A percentile compares a stretch with the other conserved stretches of the same genome.
Evolutionary conservation across 75 land plant species (phyloP).

Genomic region (Picea sitchensis): DNA sequence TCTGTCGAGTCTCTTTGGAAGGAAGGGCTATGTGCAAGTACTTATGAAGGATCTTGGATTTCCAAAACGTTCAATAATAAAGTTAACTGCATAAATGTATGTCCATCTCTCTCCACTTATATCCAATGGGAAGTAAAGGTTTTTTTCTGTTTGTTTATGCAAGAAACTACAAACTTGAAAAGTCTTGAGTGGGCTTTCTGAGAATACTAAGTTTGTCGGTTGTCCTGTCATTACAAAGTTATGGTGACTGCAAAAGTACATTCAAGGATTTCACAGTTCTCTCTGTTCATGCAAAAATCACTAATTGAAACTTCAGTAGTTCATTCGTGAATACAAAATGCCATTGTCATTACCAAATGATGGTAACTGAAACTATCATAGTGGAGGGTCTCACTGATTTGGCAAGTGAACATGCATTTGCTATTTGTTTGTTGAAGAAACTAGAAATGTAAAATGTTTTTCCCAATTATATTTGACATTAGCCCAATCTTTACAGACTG

Average conservation of each 20-base stretch:
- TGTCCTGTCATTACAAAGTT: not conserved
- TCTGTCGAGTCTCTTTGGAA: slow-evolving; percentile 50
- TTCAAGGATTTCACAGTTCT: not conserved
- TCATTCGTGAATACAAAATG: not conserved
- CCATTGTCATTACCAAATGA: not conserved
- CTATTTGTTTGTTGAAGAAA: not conserved
- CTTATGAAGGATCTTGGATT: slow-evolving; percentile 50
- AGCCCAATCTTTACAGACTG: not conserved
- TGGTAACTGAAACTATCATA: not conserved
- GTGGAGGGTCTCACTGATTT: no score
- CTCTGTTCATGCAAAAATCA: no score
- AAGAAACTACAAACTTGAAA: not conserved
- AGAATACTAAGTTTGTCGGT: not conserved
- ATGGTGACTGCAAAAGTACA: not conserved
- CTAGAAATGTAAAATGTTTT: not conserved
- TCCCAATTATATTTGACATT: not conserved
- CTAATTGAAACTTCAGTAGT: not conserved
- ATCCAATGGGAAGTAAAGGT: not conserved
- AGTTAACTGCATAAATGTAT: slow-evolving; percentile 40
- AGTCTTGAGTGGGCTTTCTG: not conserved
- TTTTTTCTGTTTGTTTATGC: not conserved
- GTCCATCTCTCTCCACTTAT: not conserved
- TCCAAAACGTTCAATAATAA: slow-evolving; percentile 33
- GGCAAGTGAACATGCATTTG: not conserved
- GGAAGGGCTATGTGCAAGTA: slow-evolving; percentile 56